Evolutionary conservation across 768 basidiomycete genomes (phyloP).

Genomic region (Psilocybe cubensis): DNA sequence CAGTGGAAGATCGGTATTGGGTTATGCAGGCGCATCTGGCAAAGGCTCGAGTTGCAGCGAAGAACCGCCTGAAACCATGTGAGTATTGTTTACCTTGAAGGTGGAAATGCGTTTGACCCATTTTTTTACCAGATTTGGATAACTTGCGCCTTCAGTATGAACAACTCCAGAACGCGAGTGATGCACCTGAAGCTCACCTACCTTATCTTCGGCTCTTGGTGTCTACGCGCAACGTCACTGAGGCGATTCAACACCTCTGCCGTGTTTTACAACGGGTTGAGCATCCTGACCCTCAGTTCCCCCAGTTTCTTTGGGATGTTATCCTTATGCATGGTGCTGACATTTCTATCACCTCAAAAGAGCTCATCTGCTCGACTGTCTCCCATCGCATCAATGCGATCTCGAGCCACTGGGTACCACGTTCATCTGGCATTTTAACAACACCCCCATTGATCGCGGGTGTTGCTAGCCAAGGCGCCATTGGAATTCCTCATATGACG

Average conservation of each 20-base stretch:
- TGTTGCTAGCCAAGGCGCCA: background rate
- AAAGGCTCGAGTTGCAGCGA: background rate
- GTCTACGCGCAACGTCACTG: slow-evolving; percentile 24
- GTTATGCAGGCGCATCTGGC: slow-evolving; percentile 43
- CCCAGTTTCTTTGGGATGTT: slow-evolving; percentile 45
- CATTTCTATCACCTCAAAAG: slow-evolving; percentile 32
- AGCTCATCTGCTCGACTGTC: slow-evolving; percentile 37
- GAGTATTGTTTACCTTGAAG: background rate
- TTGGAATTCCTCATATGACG: slow-evolving; percentile 17
- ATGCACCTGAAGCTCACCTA: slow-evolving; percentile 41
- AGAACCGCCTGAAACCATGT: slow-evolving; percentile 6
- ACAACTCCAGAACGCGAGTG: background rate
- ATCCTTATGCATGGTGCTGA: slow-evolving; percentile 28
- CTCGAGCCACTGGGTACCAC: background rate
- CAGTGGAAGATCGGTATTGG: slow-evolving; percentile 61
- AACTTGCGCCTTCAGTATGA: slow-evolving; percentile 1
- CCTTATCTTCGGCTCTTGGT: slow-evolving; percentile 47
- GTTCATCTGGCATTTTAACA: slow-evolving; percentile 8
- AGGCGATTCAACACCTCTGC: slow-evolving; percentile 37
- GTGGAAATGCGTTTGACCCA: background rate
- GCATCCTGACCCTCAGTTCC: slow-evolving; percentile 37
- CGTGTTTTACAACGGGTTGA: slow-evolving; percentile 33
- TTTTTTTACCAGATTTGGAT: background rate
- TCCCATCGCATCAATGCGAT: slow-evolving; percentile 29
- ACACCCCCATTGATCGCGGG: background rate